phyloP scores from a whole-genome alignment of 1,284 basidiomycete species.

The Ceratobasidium sp. region DNA sequence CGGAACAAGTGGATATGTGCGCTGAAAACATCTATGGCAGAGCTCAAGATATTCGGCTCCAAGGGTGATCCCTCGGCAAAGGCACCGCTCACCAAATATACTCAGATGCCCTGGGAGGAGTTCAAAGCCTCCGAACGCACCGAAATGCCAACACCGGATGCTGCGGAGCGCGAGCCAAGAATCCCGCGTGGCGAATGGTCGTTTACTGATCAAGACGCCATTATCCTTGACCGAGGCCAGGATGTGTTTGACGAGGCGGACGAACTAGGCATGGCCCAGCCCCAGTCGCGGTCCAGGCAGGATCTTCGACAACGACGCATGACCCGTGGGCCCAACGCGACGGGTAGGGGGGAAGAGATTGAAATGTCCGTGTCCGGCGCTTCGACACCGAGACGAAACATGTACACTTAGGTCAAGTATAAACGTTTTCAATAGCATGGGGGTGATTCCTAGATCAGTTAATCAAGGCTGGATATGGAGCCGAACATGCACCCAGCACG shows the following conservation, averaged over 20 bases:
- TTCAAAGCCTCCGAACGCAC: constrained; percentile 61
- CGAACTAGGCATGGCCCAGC: constrained; percentile 52
- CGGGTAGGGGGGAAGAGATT: constrained; percentile 40
- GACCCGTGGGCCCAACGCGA: constrained; percentile 13
- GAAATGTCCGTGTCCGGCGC: constrained; percentile 32
- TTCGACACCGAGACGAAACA: constrained; percentile 19
- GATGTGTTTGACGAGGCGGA: constrained; percentile 66
- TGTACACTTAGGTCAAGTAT: too few species aligned
- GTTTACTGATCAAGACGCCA: constrained; percentile 65
- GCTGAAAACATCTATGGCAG: constrained; percentile 76
- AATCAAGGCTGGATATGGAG: too few species aligned
- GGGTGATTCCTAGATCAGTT: too few species aligned
- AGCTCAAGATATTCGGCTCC: constrained; percentile 81
- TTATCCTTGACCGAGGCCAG: constrained; percentile 61
- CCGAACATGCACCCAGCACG: too few species aligned
- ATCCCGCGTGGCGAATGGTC: constrained; percentile 48
- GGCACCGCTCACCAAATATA: constrained; percentile 69
- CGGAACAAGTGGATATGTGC: constrained; percentile 94
- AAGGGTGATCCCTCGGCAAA: constrained; percentile 69
- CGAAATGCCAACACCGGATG: constrained; percentile 48
- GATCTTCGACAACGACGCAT: constrained; percentile 26
- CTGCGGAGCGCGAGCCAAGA: constrained; percentile 50
- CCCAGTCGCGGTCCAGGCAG: constrained; percentile 18
- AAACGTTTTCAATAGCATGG: too few species aligned
- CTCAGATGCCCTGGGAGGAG: constrained; percentile 76